Evolutionary conservation across 768 basidiomycete species (phyloP), one percentile per base, ranked within the genome.

Genomic region (Tricholomella constricta): DNA sequence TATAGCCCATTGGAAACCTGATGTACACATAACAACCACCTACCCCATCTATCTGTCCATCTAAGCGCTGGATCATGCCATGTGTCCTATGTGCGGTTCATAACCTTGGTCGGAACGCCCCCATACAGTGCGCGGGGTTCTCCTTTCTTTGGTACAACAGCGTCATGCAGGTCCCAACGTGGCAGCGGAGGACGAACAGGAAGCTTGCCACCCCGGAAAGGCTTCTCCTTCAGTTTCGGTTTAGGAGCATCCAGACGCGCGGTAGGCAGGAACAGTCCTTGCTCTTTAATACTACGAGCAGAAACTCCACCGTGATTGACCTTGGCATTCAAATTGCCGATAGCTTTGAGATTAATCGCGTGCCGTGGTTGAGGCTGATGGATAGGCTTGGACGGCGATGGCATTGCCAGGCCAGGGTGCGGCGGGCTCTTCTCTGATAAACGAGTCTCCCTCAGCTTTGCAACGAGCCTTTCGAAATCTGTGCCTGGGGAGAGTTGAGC

Each of bases 131-230:
- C 15, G 15, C 20, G 37, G 25, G 15, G 45, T 27, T 23, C 17
- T n/a, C 20, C 27, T 22, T 20, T 37, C 27, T 20, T 14, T 32
- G 27, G 10, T 15, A n/a, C 29, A 20, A 41, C 56, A 42, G 57
- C 10, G 32, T 56, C 55, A 7, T 59, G 48, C 22, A 55, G 35
- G 45, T 64, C 62, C 66, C 66, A 67, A 42, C 62, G 62, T 15
- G 66, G 68, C 41, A 67, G 51, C 4, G 63, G 62, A 38, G 61
- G 62, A 9, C 65, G 60, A 44, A 56, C 48, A 14, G 65, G 64
- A n/a, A 64, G 61, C 43, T 48, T 58, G 19, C 55, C 62, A 34
- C 63, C 63, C 38, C 62, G 58, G 51, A 65, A 59, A 15, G 60
- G 59, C 44, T 54, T 56, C 29, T 62, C 52, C 49, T 61, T 62